Percentiles rank a stretch among this genome's conserved stretches.
Conservation (phyloP, 768 basidiomycete genomes). For the Mycena indigotica region DNA sequence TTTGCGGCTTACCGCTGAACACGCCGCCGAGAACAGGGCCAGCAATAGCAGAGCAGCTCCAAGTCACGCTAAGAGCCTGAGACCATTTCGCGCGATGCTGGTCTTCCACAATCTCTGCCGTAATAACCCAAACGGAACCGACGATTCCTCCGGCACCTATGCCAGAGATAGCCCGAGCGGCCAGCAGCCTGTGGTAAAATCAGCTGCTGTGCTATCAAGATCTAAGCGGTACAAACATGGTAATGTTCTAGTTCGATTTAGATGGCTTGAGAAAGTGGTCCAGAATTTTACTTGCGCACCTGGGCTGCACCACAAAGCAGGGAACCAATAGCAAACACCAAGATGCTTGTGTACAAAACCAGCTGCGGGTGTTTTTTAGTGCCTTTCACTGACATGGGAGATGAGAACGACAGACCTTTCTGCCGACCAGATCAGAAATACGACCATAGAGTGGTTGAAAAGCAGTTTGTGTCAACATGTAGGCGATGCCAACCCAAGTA, state of each 20-base stretch:
- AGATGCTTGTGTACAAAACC: slow-evolving; percentile 72
- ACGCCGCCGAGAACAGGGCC: slow-evolving; percentile 82
- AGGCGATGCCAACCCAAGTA: slow-evolving; percentile 84
- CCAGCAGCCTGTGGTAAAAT: slow-evolving; percentile 29
- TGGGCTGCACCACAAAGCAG: slow-evolving; percentile 74
- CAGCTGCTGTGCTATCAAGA: not conserved
- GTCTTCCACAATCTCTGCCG: slow-evolving; percentile 79
- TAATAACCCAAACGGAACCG: slow-evolving; percentile 83
- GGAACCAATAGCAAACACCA: slow-evolving; percentile 78
- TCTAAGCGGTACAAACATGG: slow-evolving; percentile 18
- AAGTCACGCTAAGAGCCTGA: slow-evolving; percentile 80
- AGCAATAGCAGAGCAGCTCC: slow-evolving; percentile 84
- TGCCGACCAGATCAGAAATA: slow-evolving; percentile 76
- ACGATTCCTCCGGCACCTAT: slow-evolving; percentile 89
- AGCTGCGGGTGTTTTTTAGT: slow-evolving; percentile 42
- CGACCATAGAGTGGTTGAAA: slow-evolving; percentile 83
- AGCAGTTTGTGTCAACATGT: slow-evolving; percentile 85
- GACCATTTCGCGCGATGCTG: slow-evolving; percentile 78
- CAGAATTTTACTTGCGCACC: slow-evolving; percentile 41
- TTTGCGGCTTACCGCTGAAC: slow-evolving; percentile 64
- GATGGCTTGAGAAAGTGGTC: slow-evolving; percentile 23
- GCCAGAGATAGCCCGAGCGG: slow-evolving; percentile 54
- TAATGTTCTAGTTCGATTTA: slow-evolving; percentile 42
- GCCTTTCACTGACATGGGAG: slow-evolving; percentile 5
- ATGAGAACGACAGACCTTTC: slow-evolving; percentile 58